Base-by-base conservation (phyloP, 768 basidiomycete species). In the Grammothele lineata region DNA sequence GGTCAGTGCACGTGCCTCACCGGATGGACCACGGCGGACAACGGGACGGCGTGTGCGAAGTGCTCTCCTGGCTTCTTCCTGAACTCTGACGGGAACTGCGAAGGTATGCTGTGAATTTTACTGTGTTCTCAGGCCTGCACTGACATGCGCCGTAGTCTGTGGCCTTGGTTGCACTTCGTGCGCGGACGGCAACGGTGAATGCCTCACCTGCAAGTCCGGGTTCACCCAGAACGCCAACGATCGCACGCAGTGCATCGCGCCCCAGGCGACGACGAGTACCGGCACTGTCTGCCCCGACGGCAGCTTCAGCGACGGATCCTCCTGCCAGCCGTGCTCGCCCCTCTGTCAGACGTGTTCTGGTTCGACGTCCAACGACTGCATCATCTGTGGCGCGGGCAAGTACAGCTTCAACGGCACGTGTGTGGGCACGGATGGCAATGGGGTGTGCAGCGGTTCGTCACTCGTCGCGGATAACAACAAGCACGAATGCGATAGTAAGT, bases 381-480 rank as follows among this genome's bases (percentile, higher is more conserved):
- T 83, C 18, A 61, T 78, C 11, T 95, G 92, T 48, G 77, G 76
- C 11, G 59, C 70, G 0, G 83, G 83, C 1, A 74, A 70, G 39
- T 88, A 76, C 54, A 61, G 75, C 17, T 73, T 87, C 46, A 81
- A 85, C 40, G 86, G 88, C 0, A 71, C 62, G 37, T 93, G 92
- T 60, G 87, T 92, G 15, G 64, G 72, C 38, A 71, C 83, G 25
- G 76, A 82, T 58, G 66, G 65, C 14, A 73, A 77, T 50, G 92
- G 92, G 3, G 78, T 88, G 8, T 95, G 92, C 66, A 68, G 76
- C 37, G 81, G 81, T 6, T 75, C 86, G 9, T 77, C 71, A 37
- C 68, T 87, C 52, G 77, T 93, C 27, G 89, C 81, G 18, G 86
- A 95, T 55, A 90, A 89, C 56, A 74, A 76, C 61, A 93, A 92